Evolutionary conservation across 1,284 basidiomycete genomes (phyloP).

Genomic region (Cryptococcus sp.): DNA sequence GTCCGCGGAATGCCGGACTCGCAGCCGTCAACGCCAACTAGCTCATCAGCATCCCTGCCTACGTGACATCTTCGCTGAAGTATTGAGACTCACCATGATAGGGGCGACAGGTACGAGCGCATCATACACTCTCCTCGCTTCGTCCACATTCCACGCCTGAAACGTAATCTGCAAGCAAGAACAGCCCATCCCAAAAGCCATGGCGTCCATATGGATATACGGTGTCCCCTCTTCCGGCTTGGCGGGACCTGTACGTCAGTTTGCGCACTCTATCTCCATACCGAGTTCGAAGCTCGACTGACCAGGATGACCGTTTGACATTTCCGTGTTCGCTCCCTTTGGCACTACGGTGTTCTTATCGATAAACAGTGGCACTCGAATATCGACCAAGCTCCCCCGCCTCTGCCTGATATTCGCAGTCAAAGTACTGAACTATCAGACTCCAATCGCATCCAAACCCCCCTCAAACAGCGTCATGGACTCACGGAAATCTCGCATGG

Average conservation of each 20-base stretch:
- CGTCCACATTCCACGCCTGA: constrained; percentile 87
- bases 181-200: constrained; percentile 99
- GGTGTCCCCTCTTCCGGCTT: constrained; percentile 46
- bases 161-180: constrained; percentile 97
- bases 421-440: constrained; percentile 61
- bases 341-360: constrained; percentile 64
- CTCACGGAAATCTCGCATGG: constrained; percentile 93
- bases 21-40: constrained; percentile 90
- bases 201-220: constrained; percentile 98
- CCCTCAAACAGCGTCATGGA: constrained; percentile 24
- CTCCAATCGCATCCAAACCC: background rate
- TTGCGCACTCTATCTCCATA: background rate
- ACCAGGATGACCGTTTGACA: constrained; percentile 26
- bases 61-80: background rate
- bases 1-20: constrained; percentile 89
- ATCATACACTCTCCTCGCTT: constrained; percentile 91
- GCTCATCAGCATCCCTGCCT: constrained; percentile 5
- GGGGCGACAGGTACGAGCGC: constrained; percentile 89
- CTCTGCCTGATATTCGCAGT: constrained; percentile 91
- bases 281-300: constrained; percentile 2
- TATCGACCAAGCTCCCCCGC: constrained; percentile 87
- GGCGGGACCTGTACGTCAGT: constrained; percentile 22
- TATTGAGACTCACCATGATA: constrained; percentile 62
- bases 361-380: constrained; percentile 89
- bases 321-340: constrained; percentile 16